Evolutionary conservation across 495 filamentous ascomycete species (phyloP).

Genomic region (Aspergillus asperescens): DNA sequence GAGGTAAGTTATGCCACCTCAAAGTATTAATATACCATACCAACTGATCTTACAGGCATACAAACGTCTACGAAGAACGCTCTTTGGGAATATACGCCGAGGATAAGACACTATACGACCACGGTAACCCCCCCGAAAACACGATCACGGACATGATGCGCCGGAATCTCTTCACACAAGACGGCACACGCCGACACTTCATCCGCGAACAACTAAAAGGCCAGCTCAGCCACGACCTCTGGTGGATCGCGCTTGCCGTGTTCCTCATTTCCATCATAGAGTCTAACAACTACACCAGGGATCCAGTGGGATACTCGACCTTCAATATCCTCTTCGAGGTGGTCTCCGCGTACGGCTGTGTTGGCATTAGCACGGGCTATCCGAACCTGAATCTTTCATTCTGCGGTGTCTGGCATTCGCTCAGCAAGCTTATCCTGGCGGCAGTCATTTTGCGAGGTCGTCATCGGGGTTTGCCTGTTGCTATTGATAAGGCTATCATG

Average conservation of each 20-base stretch:
- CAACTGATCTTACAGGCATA: slow-evolving; percentile 41
- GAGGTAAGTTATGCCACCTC: slow-evolving; percentile 24
- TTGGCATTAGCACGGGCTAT: slow-evolving; percentile 71
- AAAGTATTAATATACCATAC: neutral
- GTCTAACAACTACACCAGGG: slow-evolving; percentile 54
- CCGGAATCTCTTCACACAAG: slow-evolving; percentile 25
- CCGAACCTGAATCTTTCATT: slow-evolving; percentile 66
- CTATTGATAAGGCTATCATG: slow-evolving; percentile 72
- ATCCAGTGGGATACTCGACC: slow-evolving; percentile 67
- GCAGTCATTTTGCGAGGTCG: slow-evolving; percentile 73
- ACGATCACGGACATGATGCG: slow-evolving; percentile 24
- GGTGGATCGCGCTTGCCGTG: slow-evolving; percentile 74
- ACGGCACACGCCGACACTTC: slow-evolving; percentile 46
- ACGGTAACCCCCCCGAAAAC: slow-evolving; percentile 14
- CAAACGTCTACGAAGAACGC: slow-evolving; percentile 75
- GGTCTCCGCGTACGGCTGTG: slow-evolving; percentile 78
- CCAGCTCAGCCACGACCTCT: slow-evolving; percentile 80
- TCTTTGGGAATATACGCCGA: slow-evolving; percentile 60
- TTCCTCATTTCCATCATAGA: slow-evolving; percentile 73
- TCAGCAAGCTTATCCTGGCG: slow-evolving; percentile 72
- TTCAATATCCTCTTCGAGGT: slow-evolving; percentile 87
- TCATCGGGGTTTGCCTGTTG: slow-evolving; percentile 75
- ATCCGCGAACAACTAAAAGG: slow-evolving; percentile 63
- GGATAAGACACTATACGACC: slow-evolving; percentile 26
- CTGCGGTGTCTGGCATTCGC: slow-evolving; percentile 62